Evolutionary conservation across 2,329 filamentous ascomycete genomes (phyloP), one percentile per base, ranked within the genome.

Genomic region (Dothistroma septosporum): DNA sequence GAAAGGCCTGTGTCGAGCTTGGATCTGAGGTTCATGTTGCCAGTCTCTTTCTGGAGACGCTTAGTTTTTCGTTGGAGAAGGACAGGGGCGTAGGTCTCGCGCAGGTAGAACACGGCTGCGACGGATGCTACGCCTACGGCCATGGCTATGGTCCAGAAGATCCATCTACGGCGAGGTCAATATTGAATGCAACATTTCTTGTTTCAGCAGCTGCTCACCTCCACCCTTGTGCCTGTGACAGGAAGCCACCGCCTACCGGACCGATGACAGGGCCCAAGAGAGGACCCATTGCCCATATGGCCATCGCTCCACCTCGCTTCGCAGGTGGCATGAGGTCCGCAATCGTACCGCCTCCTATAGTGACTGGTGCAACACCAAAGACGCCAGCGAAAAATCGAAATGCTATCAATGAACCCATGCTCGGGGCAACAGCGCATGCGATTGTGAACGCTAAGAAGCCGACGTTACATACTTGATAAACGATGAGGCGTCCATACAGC

Each of bases 121-220:
- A 79, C 66, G 5, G 76, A 72, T 14, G 78, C 57, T 3, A 65
- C 59, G 10, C 70, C 70, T 66, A 60, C 55, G 1, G 59, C 60
- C 61, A 64, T 56, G 14, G 61, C 59, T 21, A 68, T 60, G 19
- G 94, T 84, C 87, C 89, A 92, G 78, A 93, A 93, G 0, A 92
- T 79, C 90, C 58, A 60, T 31, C 58, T 60, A 16, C 12, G 4
- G 24, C 35, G 9, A 11, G 1, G 31, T 58, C 28, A 58, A 37
- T 21, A 12, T 22, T 44, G 19, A 35, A 31, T 2, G 16, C 49
- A 35, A 14, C 35, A 33, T 9, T 19, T 21, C 21, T 16, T 33
- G 47, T 7, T n/a, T 22, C 19, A 37, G 21, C 16, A n/a, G 24
- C 24, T 48, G 16, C 57, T 37, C 90, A 94, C 66, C 90, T 79